phyloP scores from a whole-genome alignment of 2,329 filamentous ascomycete species.

The Anthostomella pinea region DNA sequence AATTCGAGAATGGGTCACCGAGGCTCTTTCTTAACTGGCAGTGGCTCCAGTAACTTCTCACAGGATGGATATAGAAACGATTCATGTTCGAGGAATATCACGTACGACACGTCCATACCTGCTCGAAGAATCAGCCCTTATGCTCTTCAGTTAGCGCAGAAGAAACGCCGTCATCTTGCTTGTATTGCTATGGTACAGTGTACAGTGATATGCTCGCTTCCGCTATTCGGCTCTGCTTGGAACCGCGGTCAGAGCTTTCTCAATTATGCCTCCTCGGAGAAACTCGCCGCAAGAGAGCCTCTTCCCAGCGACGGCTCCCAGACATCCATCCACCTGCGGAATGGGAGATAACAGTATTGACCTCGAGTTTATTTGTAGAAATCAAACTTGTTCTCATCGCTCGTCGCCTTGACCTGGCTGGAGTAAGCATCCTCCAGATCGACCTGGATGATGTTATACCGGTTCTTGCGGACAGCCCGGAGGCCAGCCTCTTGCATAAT shows the following conservation, averaged over 20 bases:
- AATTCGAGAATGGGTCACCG: no score
- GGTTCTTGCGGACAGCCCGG: conserved; percentile 91
- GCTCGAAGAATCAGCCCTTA: no score
- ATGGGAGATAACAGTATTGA: not conserved
- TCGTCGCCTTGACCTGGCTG: conserved; percentile 83
- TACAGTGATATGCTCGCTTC: conserved; percentile 1
- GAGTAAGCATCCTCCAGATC: conserved; percentile 98
- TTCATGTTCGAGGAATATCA: no score
- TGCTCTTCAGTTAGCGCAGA: no score
- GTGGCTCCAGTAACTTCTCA: no score
- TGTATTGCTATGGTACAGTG: conserved; percentile 17
- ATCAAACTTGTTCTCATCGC: conserved; percentile 74
- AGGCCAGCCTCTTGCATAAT: conserved; percentile 99
- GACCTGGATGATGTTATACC: conserved; percentile 98
- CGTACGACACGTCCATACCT: no score
- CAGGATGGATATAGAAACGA: no score
- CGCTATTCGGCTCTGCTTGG: not conserved
- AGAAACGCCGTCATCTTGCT: no score
- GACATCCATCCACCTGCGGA: not conserved
- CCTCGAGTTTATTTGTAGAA: conserved; percentile 74
- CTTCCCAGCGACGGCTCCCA: not conserved
- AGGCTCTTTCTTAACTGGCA: no score
- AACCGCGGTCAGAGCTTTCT: conserved; percentile 1
- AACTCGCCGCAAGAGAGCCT: not conserved
- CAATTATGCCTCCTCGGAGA: not conserved